Conservation (phyloP, 805 yeast genomes). For the Candida succiphila region DNA sequence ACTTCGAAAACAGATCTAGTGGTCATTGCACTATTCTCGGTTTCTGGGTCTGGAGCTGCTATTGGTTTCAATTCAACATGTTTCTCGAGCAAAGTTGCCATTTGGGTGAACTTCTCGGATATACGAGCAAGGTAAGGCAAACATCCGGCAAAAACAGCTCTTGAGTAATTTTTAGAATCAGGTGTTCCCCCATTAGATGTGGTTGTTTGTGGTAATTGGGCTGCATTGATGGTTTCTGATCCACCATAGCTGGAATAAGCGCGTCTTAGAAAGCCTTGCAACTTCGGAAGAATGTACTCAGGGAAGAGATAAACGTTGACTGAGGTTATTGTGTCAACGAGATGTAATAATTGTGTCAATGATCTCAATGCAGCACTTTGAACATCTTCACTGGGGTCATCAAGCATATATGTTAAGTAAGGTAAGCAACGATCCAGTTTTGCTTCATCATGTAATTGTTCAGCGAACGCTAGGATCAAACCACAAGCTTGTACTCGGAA, state of each 20-base stretch:
- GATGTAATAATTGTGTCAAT: conserved; percentile 54
- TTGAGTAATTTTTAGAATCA: conserved; percentile 27
- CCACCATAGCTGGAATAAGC: conserved; percentile 22
- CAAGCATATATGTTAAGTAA: conserved; percentile 60
- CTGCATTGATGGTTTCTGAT: neutral
- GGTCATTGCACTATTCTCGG: conserved; percentile 28
- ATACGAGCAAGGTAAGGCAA: conserved; percentile 63
- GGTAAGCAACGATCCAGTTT: conserved; percentile 85
- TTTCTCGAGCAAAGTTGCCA: conserved; percentile 40
- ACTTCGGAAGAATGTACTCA: conserved; percentile 72
- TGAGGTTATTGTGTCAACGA: conserved; percentile 59
- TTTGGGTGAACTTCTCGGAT: conserved; percentile 53
- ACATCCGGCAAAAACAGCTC: conserved; percentile 62
- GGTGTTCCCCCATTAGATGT: neutral
- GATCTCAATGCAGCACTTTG: conserved; percentile 56
- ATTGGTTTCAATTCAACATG: conserved; percentile 11
- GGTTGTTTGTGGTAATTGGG: neutral
- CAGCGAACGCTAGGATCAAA: conserved; percentile 65
- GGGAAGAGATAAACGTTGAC: conserved; percentile 70
- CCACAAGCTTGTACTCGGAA: conserved; percentile 66
- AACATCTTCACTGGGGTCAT: conserved; percentile 57
- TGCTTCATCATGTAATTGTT: conserved; percentile 68
- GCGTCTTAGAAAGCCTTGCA: conserved; percentile 33
- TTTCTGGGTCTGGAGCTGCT: conserved; percentile 32
- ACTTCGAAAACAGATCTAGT: conserved; percentile 23